Evolutionary conservation across 2,329 filamentous ascomycete species (phyloP), one percentile per base, ranked within the genome.

Genomic region (Cyphellophora attinorum): DNA sequence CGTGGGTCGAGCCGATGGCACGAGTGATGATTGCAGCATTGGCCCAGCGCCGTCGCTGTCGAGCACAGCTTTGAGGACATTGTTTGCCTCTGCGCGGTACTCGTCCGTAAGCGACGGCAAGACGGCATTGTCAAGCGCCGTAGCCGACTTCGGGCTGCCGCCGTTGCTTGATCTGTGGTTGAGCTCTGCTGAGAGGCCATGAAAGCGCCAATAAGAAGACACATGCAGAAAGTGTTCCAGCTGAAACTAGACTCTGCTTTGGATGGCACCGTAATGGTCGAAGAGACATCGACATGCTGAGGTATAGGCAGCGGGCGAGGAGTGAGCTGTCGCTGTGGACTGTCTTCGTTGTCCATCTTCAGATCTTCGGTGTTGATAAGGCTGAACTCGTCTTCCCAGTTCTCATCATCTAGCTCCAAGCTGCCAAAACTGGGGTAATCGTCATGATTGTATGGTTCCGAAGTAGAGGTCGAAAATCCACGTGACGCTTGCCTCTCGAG

Each of bases 181-280:
- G 72, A 65, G 13, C 79, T 69, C 48, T 77, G 77, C 62, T 88
- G 93, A 19, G 89, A 95, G 42, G 91, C 81, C 50, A 96, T 86
- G 55, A 95, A 94, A 34, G 91, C 91, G 55, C 91, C 91, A 46
- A 94, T 88, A 35, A 98, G 81, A 54, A 98, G 82, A 49, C 95
- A 82, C 85, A 95, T 93, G 81, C 58, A 96, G 71, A 51, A 96
- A 64, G 51, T 85, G 76, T 66, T 65, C 62, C 62, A 66, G 53
- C 62, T 65, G 52, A 65, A 64, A 33, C 85, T 84, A 51, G 88
- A 83, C 48, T 85, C 79, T 6, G 35, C 31, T 18, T 40, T 40
- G 23, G 27, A 11, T 11, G 35, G 23, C 17, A 23, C 29, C 23
- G 32, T 12, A 13, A 27, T 5, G 5, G 19, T 11, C 11, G 39